These are phyloP conservation scores for Pseudomassariella vexata DNA, from an alignment of 2,329 filamentous ascomycete species.

Conservation along the genomic window DNA sequence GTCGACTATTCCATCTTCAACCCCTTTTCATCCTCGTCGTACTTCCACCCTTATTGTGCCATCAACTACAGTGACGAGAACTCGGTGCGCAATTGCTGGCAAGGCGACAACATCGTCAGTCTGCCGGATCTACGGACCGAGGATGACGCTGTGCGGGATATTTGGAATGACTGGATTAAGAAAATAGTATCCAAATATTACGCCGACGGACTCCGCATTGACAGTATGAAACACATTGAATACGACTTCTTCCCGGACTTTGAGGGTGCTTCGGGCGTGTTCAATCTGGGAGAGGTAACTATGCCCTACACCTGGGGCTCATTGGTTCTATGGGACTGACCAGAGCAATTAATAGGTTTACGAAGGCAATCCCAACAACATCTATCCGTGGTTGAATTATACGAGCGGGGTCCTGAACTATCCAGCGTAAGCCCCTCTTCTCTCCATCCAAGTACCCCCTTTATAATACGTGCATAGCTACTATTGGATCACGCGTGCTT, in stretches of 20 bases:
- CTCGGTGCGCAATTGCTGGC: slow-evolving; percentile 38
- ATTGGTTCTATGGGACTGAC: background rate
- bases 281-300: slow-evolving; percentile 39
- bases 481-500: slow-evolving; percentile 32
- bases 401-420: slow-evolving; percentile 46
- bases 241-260: slow-evolving; percentile 43
- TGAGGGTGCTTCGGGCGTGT: slow-evolving; percentile 37
- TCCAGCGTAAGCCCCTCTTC: slow-evolving; percentile 29
- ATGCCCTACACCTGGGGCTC: background rate
- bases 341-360: slow-evolving; percentile 22
- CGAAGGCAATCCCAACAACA: slow-evolving; percentile 37
- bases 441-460: background rate
- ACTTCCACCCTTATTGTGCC: slow-evolving; percentile 52
- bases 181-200: slow-evolving; percentile 43
- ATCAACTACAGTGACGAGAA: slow-evolving; percentile 42
- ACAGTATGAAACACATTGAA: slow-evolving; percentile 43
- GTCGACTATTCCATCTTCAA: slow-evolving; percentile 49
- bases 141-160: slow-evolving; percentile 31
- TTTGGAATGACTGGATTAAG: slow-evolving; percentile 42
- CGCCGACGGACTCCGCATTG: slow-evolving; percentile 45
- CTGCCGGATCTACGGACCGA: slow-evolving; percentile 42
- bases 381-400: slow-evolving; percentile 38
- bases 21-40: slow-evolving; percentile 47
- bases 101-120: slow-evolving; percentile 39
- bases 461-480: slow-evolving; percentile 24